phyloP scores from a whole-genome alignment of 2,329 filamentous ascomycete genomes.

The Aspergillus spinulosporus region DNA sequence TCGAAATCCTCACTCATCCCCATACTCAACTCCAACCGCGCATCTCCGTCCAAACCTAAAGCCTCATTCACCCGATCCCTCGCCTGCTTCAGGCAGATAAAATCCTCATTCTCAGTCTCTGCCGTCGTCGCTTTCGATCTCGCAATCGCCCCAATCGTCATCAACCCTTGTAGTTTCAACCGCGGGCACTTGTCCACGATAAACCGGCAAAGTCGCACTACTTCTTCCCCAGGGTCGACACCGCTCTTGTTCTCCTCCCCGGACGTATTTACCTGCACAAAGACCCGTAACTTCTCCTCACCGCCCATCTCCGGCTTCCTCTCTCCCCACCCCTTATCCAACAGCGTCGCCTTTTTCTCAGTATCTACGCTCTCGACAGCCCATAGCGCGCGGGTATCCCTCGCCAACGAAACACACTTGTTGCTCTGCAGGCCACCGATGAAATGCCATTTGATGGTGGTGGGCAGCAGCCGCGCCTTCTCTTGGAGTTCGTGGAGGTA shows the following conservation, averaged over 20 bases:
- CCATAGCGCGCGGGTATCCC: slow-evolving; percentile 82
- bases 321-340: slow-evolving; percentile 73
- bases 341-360: slow-evolving; percentile 78
- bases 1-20: slow-evolving; percentile 98
- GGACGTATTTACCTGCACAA: slow-evolving; percentile 94
- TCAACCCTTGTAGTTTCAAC: slow-evolving; percentile 75
- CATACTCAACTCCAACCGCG: slow-evolving; percentile 87
- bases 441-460: slow-evolving; percentile 83
- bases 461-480: slow-evolving; percentile 78
- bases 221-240: slow-evolving; percentile 63
- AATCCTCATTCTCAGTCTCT: slow-evolving; percentile 90
- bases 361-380: slow-evolving; percentile 89
- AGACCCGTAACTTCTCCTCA: slow-evolving; percentile 62
- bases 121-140: slow-evolving; percentile 70
- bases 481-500: slow-evolving; percentile 87
- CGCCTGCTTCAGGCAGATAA: slow-evolving; percentile 66
- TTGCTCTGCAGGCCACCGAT: slow-evolving; percentile 93
- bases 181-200: slow-evolving; percentile 71
- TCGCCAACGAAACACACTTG: slow-evolving; percentile 83
- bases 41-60: slow-evolving; percentile 52
- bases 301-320: slow-evolving; percentile 37
- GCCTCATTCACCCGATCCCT: slow-evolving; percentile 68
- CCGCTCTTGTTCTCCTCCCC: slow-evolving; percentile 85
- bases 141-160: slow-evolving; percentile 97
- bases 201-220: slow-evolving; percentile 65